Evolutionary conservation across 2,329 filamentous ascomycete species (phyloP).

Genomic region (Thelonectria discophora): DNA sequence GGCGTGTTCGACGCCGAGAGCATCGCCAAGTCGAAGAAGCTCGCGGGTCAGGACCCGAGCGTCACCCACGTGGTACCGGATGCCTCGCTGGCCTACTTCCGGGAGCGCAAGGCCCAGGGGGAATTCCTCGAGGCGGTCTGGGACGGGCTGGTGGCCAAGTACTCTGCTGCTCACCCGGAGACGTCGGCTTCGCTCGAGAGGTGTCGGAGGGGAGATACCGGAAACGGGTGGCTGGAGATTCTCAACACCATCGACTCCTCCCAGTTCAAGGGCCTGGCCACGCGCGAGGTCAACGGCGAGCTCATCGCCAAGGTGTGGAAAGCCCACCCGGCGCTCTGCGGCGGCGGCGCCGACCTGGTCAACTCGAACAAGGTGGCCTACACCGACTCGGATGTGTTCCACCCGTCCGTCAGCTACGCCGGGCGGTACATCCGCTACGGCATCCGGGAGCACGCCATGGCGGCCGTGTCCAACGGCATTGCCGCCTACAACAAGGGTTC

Average conservation of each 20-base stretch:
- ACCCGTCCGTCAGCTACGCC: constrained; percentile 40
- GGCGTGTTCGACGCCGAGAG: constrained; percentile 63
- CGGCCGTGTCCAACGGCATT: constrained; percentile 56
- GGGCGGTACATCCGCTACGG: constrained; percentile 59
- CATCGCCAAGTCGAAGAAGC: constrained; percentile 48
- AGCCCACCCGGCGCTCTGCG: constrained; percentile 28
- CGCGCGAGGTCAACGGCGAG: constrained; percentile 52
- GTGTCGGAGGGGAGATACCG: constrained; percentile 13
- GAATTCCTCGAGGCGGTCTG: constrained; percentile 57
- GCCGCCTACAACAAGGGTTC: constrained; percentile 56
- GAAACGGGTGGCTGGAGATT: constrained; percentile 22
- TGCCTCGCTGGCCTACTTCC: constrained; percentile 61
- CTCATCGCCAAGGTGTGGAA: constrained; percentile 37
- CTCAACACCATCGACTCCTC: constrained; percentile 23
- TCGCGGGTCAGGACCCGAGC: constrained; percentile 41
- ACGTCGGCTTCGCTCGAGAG: constrained; percentile 8
- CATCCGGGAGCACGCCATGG: constrained; percentile 62
- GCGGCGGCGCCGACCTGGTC: constrained; percentile 53
- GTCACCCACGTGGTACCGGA: constrained; percentile 49
- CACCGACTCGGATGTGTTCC: constrained; percentile 43
- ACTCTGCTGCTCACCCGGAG: constrained; percentile 38
- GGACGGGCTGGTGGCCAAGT: constrained; percentile 55
- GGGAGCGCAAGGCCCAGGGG: constrained; percentile 56
- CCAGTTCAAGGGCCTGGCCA: constrained; percentile 31
- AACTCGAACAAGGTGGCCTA: constrained; percentile 56